Percentiles rank a stretch among this genome's conserved stretches.
Conservation (phyloP, 768 basidiomycete genomes). For the Amyloporia xantha region DNA sequence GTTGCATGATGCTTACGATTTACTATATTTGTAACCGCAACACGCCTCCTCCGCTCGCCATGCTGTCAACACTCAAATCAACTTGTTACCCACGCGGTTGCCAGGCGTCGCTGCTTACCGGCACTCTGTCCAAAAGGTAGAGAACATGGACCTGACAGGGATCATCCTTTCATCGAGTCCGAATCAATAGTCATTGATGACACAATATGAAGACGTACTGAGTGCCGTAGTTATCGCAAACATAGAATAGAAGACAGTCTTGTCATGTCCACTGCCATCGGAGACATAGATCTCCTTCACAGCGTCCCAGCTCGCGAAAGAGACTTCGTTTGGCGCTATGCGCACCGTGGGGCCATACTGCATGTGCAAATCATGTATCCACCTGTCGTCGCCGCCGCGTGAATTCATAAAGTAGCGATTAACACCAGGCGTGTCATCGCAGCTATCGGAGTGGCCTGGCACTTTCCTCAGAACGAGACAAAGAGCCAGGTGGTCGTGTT, state of each 20-base stretch:
- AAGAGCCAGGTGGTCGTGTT: too few species aligned
- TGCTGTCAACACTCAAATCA: too few species aligned
- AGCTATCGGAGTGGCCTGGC: too few species aligned
- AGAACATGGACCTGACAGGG: too few species aligned
- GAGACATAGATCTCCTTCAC: too few species aligned
- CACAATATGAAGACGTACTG: conserved; percentile 2
- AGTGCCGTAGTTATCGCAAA: conserved; percentile 10
- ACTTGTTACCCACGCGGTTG: too few species aligned
- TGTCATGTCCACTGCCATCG: conserved; percentile 18
- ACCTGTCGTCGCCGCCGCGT: conserved; percentile 8
- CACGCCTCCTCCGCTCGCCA: conserved; percentile 11
- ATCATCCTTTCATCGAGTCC: too few species aligned
- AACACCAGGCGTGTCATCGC: conserved; percentile 11
- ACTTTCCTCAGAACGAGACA: too few species aligned
- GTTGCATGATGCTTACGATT: conserved; percentile 11
- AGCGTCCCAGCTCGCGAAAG: conserved; percentile 17
- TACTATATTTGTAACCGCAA: conserved; percentile 17
- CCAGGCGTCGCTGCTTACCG: too few species aligned
- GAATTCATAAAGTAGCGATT: conserved; percentile 17
- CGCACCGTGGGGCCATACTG: conserved; percentile 16
- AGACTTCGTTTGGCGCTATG: conserved; percentile 16
- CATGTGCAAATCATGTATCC: conserved; percentile 14
- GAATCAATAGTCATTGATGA: too few species aligned
- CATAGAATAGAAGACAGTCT: conserved; percentile 11
- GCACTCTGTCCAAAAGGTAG: conserved; percentile 6